These are phyloP conservation scores for Coemansia sp. DNA, from an alignment of 192 early-diverging fungal genomes.

Conservation along the genomic window DNA sequence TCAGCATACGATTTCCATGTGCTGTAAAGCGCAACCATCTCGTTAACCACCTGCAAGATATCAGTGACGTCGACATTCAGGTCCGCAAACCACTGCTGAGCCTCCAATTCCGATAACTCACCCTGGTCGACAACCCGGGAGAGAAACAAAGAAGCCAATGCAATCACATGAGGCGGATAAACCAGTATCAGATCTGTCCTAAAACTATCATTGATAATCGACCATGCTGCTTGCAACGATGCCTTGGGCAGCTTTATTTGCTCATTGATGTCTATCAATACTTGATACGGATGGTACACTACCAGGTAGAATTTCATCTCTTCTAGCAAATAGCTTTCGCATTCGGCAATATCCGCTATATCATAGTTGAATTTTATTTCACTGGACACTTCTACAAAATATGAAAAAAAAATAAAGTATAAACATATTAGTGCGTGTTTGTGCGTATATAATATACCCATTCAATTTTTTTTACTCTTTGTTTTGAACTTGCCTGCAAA, in stretches of 20 bases:
- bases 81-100: constrained; percentile 78
- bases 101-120: constrained; percentile 50
- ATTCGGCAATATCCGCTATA: constrained; percentile 78
- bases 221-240: constrained; percentile 59
- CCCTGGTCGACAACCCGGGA: constrained; percentile 51
- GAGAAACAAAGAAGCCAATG: constrained; percentile 75
- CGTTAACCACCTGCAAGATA: constrained; percentile 73
- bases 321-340: constrained; percentile 89
- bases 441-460: too few species aligned
- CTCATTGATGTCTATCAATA: constrained; percentile 59
- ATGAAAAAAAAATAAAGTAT: too few species aligned
- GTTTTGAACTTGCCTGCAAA: constrained; percentile 29
- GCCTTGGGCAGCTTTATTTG: constrained; percentile 35
- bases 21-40: constrained; percentile 70
- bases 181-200: constrained; percentile 77
- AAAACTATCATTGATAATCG: constrained; percentile 82
- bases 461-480: too few species aligned
- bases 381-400: constrained; percentile 25
- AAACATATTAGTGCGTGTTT: too few species aligned
- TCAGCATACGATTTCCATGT: constrained; percentile 68
- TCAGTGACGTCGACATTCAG: constrained; percentile 79
- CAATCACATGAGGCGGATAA: constrained; percentile 88
- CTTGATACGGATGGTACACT: constrained; percentile 85
- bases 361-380: constrained; percentile 63
- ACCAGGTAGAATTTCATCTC: constrained; percentile 89